Percentiles rank a stretch among this genome's conserved stretches.
Conservation (phyloP, 139 green algal genomes). For the Chlamydomonas sphaeroides region DNA sequence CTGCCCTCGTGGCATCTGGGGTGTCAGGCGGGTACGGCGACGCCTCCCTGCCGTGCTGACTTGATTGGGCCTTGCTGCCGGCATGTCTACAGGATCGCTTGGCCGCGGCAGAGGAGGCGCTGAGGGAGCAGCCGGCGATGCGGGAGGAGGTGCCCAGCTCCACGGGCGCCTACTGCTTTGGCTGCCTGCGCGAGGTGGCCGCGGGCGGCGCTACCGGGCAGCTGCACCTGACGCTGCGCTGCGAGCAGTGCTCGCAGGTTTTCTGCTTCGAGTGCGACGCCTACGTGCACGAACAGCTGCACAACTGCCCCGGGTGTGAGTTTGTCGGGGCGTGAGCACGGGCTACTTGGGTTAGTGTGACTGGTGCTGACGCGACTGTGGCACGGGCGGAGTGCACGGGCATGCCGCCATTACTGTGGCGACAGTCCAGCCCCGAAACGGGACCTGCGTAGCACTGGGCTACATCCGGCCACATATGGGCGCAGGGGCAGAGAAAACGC, state of each 20-base stretch:
- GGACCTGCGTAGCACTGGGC: background rate
- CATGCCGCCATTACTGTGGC: background rate
- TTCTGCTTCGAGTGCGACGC: constrained; percentile 97
- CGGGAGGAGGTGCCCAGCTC: background rate
- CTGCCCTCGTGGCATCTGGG: too few species aligned
- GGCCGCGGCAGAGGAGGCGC: background rate
- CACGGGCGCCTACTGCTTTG: constrained; percentile 62
- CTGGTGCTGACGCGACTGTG: too few species aligned
- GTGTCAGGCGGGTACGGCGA: too few species aligned
- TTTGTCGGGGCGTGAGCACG: background rate
- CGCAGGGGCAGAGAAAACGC: too few species aligned
- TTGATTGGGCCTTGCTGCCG: too few species aligned
- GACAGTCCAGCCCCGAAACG: background rate
- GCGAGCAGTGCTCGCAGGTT: constrained; percentile 74
- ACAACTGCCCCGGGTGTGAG: constrained; percentile 97
- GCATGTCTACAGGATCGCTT: constrained; percentile 7
- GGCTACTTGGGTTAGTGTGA: background rate
- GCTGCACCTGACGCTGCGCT: constrained; percentile 66
- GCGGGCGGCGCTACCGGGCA: background rate
- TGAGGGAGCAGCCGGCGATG: constrained; percentile 16
- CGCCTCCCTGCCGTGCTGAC: too few species aligned
- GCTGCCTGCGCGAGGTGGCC: constrained; percentile 55
- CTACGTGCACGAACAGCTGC: constrained; percentile 92
- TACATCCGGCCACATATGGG: background rate
- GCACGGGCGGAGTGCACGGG: background rate